Base-by-base conservation (phyloP, 108 stramenopile species). In the Asterionellopsis glacialis region DNA sequence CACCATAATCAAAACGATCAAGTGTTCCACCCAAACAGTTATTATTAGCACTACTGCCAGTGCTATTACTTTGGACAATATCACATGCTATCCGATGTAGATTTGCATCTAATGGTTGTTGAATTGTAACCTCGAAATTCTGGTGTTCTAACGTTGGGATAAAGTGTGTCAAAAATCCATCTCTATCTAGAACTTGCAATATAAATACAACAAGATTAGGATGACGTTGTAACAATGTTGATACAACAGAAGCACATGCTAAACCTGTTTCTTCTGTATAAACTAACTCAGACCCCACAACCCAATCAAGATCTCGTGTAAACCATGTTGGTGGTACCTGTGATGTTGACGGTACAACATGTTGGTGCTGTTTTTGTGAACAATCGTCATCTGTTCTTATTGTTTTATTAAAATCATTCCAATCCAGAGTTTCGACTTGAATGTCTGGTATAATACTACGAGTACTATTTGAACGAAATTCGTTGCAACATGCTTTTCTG, bases 271-370 rank as follows among this genome's bases (percentile, higher is more conserved):
- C 74, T 15, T 63, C 19, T 11, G 73, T 74, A 45, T 80, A 80
- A 16, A 72, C 67, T 23, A 80, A 51, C 41, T 80, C 79, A 14
- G 73, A 74, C 52, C 79, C 79, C 44, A 80, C 50, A 0, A 80
- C 70, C 14, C 74, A 33, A 27, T 63, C 66, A 24, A 63, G 47
- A 33, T 33, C n/a, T n/a, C n/a, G 33, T 33, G 33, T 7, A 33
- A 33, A 33, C 7, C 7, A 5, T 5, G 33, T 2, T 33, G 33
- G 33, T 33, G 33, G 33, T 33, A 7, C 5, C 7, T 7, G 33
- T 33, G 33, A 7, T 33, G 33, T 7, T 33, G 33, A 33, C 7
- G 33, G 33, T 33, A 33, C 33, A 33, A 5, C 33, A 5, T 33
- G 33, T 33, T 33, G 2, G 2, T 33, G 33, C 7, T 33, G 33